Base-by-base conservation (phyloP, 306 rosid genomes). In the Betula pendula region DNA sequence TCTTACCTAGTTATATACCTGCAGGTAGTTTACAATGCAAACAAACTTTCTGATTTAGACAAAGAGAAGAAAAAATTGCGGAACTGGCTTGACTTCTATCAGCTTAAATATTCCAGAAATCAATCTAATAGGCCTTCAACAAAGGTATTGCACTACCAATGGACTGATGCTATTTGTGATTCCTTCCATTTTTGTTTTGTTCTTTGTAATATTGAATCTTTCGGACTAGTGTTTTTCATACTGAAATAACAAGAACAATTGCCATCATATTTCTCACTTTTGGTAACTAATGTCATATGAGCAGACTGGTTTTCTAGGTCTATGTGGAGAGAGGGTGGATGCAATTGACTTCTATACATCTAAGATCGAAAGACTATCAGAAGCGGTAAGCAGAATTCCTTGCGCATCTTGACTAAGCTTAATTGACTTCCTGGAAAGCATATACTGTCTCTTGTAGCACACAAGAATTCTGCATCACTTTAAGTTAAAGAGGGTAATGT, bases 231-330 rank as follows among this genome's bases (percentile, higher is more conserved):
- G 53, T 76, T 68, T 49, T 17, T 38, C 42, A 16, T 49, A 3
- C 7, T 70, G 42, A 70, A 31, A 48, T 16, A 47, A 68, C 47
- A 38, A 25, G 14, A 44, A 27, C 33, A 59, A 13, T 19, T 49
- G 45, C 59, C 38, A 62, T 53, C 38, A 70, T 74, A 35, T 48
- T 42, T 75, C 65, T 60, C 49, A 42, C 29, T 62, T 38, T 65
- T 3, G 56, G 20, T 68, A 31, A 68, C 66, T 82, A 65, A 75
- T 76, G 15, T 75, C 76, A 56, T 85, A 42, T 70, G 83, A 72
- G 87, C 97, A 95, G 99, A 92, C 97, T 85, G 97, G 97, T 72
- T 92, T 82, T 87, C 88, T 95, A 62, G 99, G 99, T 44, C 88
- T 95, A 42, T 89, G 93, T 19, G 97, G 99, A 10, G 85, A 58